These are phyloP conservation scores for Fusarium globosum DNA, from an alignment of 2,329 filamentous ascomycete species.

Conservation along the genomic window DNA sequence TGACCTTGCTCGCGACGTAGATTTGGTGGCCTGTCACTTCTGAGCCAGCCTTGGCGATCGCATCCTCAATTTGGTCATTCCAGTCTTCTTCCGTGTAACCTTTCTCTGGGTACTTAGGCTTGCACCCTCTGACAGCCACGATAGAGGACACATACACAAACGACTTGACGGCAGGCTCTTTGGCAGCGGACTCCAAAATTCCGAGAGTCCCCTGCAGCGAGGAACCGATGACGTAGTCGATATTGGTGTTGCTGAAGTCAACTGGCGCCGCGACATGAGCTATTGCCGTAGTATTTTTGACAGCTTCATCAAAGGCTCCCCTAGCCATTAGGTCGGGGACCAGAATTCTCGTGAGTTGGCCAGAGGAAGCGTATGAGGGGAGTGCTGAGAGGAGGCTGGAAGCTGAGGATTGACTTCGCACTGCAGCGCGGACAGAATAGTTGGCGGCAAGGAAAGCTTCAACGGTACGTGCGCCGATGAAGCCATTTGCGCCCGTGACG, in stretches of 20 bases:
- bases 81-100: conserved; percentile 19
- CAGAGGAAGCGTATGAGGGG: neutral
- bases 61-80: conserved; percentile 19
- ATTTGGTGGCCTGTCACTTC: conserved; percentile 14
- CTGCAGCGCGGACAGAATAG: conserved; percentile 11
- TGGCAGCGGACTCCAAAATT: neutral
- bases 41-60: neutral
- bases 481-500: conserved; percentile 22
- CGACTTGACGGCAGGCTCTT: neutral
- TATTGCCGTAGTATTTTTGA: neutral
- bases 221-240: conserved; percentile 18
- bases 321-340: neutral
- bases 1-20: conserved; percentile 18
- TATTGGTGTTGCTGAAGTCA: conserved; percentile 6
- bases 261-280: conserved; percentile 18
- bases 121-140: neutral
- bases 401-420: conserved; percentile 10
- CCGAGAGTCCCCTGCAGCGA: conserved; percentile 14
- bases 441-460: conserved; percentile 14
- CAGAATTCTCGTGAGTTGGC: neutral
- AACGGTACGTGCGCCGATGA: conserved; percentile 17
- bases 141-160: conserved; percentile 20
- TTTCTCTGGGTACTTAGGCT: neutral
- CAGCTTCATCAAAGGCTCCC: conserved; percentile 10
- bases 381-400: conserved; percentile 9